A percentile compares a stretch with the other conserved stretches of the same genome.
phyloP scores from a whole-genome alignment of 345 rosid species.

The Luvunga scandens region DNA sequence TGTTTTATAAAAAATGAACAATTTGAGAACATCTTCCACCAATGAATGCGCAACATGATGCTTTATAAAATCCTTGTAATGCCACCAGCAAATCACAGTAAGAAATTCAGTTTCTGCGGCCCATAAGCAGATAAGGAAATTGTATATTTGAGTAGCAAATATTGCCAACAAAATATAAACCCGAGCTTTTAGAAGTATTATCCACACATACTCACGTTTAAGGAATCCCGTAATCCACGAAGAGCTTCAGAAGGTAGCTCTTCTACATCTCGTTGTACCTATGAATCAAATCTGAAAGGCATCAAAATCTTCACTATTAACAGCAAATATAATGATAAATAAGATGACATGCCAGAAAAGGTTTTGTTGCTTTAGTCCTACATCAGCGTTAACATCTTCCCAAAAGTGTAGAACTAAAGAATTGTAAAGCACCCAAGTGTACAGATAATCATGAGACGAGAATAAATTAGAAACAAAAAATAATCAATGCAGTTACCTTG shows the following conservation, averaged over 20 bases:
- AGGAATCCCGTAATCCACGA: slow-evolving; percentile 70
- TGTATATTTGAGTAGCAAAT: background rate
- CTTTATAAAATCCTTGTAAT: background rate
- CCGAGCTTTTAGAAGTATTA: slow-evolving; percentile 12
- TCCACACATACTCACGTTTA: slow-evolving; percentile 55
- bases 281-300: slow-evolving; percentile 20
- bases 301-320: slow-evolving; percentile 1
- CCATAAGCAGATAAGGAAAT: background rate
- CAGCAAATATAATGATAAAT: background rate
- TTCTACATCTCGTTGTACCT: slow-evolving; percentile 99
- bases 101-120: background rate
- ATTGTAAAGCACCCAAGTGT: background rate
- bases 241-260: slow-evolving; percentile 97
- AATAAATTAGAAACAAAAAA: background rate
- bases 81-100: background rate
- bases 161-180: background rate
- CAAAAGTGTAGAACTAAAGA: background rate
- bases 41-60: background rate
- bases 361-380: background rate
- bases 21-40: background rate
- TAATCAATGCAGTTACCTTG: slow-evolving; percentile 62
- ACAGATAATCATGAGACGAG: background rate
- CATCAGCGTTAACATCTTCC: background rate
- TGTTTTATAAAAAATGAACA: too few relatives aligned
- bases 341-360: slow-evolving; percentile 2